Conservation (phyloP, 805 yeast species). For the Nakazawaea ambrosiae region DNA sequence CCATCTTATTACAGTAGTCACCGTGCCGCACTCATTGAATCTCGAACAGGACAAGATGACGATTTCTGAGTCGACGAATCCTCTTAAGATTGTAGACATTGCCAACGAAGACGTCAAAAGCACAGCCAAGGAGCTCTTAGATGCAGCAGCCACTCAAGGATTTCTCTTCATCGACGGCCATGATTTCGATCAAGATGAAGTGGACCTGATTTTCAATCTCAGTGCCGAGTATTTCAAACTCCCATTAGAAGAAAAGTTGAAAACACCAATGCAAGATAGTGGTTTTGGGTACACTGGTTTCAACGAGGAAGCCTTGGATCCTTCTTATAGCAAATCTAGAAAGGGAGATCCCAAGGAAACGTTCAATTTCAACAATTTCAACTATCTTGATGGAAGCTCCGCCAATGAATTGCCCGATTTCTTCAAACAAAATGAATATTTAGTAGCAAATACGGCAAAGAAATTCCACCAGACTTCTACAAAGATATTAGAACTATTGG, state of each 20-base stretch:
- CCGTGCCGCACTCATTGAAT: no score
- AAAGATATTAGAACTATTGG: slow-evolving; percentile 43
- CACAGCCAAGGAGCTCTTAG: slow-evolving; percentile 41
- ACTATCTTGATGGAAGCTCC: slow-evolving; percentile 38
- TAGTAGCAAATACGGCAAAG: slow-evolving; percentile 23
- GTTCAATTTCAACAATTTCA: slow-evolving; percentile 50
- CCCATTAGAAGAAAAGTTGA: slow-evolving; percentile 38
- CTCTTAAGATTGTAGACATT: slow-evolving; percentile 47
- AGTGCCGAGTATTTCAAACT: slow-evolving; percentile 44
- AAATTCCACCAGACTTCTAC: slow-evolving; percentile 42
- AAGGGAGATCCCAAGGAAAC: slow-evolving; percentile 63
- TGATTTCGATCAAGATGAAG: slow-evolving; percentile 49
- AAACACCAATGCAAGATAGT: slow-evolving; percentile 33
- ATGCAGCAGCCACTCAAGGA: slow-evolving; percentile 60
- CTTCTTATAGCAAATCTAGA: slow-evolving; percentile 15
- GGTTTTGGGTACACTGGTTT: slow-evolving; percentile 56
- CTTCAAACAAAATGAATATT: slow-evolving; percentile 36
- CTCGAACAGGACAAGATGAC: slow-evolving; percentile 1
- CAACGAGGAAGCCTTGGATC: slow-evolving; percentile 44
- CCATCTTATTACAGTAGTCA: no score
- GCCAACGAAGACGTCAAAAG: slow-evolving; percentile 25
- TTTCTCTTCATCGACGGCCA: slow-evolving; percentile 64
- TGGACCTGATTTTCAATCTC: slow-evolving; percentile 39
- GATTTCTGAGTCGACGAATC: slow-evolving; percentile 21
- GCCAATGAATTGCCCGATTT: slow-evolving; percentile 39